A percentile compares a stretch with the other conserved stretches of the same genome.
Conservation (phyloP, 495 filamentous ascomycete genomes). For the Cercophora scortea region DNA sequence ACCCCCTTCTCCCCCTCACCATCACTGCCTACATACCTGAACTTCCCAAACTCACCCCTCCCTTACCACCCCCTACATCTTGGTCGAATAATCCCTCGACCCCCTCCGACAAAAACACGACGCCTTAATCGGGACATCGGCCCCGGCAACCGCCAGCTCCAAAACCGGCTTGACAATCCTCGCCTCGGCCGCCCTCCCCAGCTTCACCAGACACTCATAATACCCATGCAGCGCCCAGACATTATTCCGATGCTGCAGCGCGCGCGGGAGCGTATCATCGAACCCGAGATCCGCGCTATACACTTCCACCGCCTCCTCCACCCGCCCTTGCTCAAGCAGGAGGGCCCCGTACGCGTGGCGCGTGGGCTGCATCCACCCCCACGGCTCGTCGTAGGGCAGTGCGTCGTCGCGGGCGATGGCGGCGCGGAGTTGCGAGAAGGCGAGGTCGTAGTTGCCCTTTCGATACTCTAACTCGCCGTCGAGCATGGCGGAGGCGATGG, state of each 20-base stretch:
- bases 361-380: constrained; percentile 64
- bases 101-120: constrained; percentile 54
- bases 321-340: constrained; percentile 50
- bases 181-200: constrained; percentile 44
- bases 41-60: too few relatives aligned
- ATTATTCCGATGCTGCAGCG: constrained; percentile 56
- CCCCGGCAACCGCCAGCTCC: constrained; percentile 39
- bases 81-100: background rate
- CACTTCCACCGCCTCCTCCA: constrained; percentile 44
- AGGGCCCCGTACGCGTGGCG: constrained; percentile 60
- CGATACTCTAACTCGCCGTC: constrained; percentile 65
- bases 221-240: constrained; percentile 62
- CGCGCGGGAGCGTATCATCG: constrained; percentile 43
- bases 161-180: constrained; percentile 40
- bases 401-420: constrained; percentile 48
- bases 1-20: too few relatives aligned
- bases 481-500: constrained; percentile 53
- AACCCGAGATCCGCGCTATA: constrained; percentile 59
- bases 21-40: too few relatives aligned
- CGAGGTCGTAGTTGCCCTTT: constrained; percentile 42
- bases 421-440: constrained; percentile 44
- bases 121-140: constrained; percentile 51
- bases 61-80: too few relatives aligned
- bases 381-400: constrained; percentile 60
- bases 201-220: constrained; percentile 51